These are phyloP conservation scores for Quaeritorhiza haematococci DNA, from an alignment of 371 early-diverging fungal genomes.

Conservation along the genomic window DNA sequence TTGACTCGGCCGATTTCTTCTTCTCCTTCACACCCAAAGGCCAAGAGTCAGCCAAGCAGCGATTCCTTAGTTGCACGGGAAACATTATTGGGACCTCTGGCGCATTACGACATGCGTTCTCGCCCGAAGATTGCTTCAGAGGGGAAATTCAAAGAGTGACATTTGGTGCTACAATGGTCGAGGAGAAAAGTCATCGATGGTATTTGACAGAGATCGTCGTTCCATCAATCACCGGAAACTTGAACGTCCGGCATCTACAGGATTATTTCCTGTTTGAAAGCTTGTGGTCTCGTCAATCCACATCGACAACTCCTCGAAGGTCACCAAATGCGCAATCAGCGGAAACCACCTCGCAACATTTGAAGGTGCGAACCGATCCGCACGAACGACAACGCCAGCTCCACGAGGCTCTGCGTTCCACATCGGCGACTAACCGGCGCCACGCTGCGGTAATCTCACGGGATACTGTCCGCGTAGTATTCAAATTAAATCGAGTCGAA, in stretches of 20 bases:
- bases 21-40: conserved; percentile 44
- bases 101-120: conserved; percentile 70
- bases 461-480: conserved; percentile 45
- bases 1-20: conserved; percentile 69
- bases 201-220: conserved; percentile 51
- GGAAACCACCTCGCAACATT: no score
- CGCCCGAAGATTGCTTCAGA: conserved; percentile 72
- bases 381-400: no score
- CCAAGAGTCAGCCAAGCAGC: neutral
- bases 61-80: conserved; percentile 51
- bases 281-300: conserved; percentile 53
- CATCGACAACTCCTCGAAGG: neutral
- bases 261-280: conserved; percentile 64
- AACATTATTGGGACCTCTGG: conserved; percentile 56
- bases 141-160: conserved; percentile 51
- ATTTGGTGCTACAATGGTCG: conserved; percentile 24
- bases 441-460: no score
- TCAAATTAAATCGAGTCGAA: conserved; percentile 43
- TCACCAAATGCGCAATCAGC: neutral
- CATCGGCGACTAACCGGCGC: no score
- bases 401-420: no score
- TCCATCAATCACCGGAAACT: conserved; percentile 44
- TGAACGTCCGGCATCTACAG: conserved; percentile 76
- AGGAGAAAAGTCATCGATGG: conserved; percentile 43
- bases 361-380: no score